These are phyloP conservation scores for Pseudogymnoascus sp. DNA, from an alignment of 2,329 filamentous ascomycete species.

Conservation along the genomic window DNA sequence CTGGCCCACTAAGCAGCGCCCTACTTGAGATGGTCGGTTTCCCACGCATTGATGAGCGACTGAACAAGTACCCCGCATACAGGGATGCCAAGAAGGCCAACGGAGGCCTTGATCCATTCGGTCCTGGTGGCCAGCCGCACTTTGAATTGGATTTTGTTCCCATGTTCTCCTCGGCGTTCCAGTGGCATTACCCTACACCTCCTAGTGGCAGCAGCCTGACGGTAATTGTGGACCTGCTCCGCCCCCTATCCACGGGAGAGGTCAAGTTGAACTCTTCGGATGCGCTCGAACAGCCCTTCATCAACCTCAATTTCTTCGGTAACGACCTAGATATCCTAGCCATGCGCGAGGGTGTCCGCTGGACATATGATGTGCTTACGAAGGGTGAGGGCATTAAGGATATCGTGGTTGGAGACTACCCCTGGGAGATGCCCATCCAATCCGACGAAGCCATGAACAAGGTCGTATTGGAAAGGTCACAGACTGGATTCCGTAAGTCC, in stretches of 20 bases:
- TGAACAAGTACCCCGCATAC: constrained; percentile 44
- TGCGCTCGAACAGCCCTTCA: constrained; percentile 28
- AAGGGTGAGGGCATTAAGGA: constrained; percentile 51
- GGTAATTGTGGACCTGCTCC: constrained; percentile 46
- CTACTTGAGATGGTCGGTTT: constrained; percentile 47
- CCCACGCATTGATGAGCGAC: constrained; percentile 47
- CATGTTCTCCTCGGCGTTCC: constrained; percentile 46
- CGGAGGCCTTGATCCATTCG: constrained; percentile 43
- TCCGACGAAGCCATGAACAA: constrained; percentile 50
- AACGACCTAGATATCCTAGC: constrained; percentile 46
- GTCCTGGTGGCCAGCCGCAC: constrained; percentile 49
- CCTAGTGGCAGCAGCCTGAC: constrained; percentile 44
- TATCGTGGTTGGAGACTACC: constrained; percentile 46
- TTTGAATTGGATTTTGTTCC: constrained; percentile 57
- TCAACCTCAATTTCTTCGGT: constrained; percentile 38
- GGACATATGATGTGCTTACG: constrained; percentile 39
- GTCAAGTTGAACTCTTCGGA: constrained; percentile 36
- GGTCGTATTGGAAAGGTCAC: constrained; percentile 48
- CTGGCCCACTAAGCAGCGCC: constrained; percentile 35
- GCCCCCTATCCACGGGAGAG: constrained; percentile 36
- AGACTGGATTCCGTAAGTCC: constrained; percentile 45
- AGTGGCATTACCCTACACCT: constrained; percentile 37
- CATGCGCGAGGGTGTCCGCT: constrained; percentile 46
- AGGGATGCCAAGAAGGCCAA: constrained; percentile 34
- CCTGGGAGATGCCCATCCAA: constrained; percentile 51